A percentile compares a stretch with the other conserved stretches of the same genome.
phyloP scores from a whole-genome alignment of 192 early-diverging fungal genomes.

The Backusella westeae region DNA sequence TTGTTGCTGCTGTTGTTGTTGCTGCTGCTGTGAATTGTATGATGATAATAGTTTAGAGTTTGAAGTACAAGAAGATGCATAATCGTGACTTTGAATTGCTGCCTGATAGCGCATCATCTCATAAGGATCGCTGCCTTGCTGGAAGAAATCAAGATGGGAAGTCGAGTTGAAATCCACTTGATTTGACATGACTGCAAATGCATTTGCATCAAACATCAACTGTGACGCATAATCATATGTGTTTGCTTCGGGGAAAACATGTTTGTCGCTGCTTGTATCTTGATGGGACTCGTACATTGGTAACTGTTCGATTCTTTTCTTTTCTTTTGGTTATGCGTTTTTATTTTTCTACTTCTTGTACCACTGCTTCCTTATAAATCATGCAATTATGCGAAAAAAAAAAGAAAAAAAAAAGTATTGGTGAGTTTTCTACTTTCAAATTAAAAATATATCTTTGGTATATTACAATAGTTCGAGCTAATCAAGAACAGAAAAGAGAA shows the following conservation, averaged over 20 bases:
- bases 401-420: neutral
- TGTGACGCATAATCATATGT: conserved; percentile 14
- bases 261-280: conserved; percentile 10
- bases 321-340: neutral
- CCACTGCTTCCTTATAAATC: neutral
- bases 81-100: conserved; percentile 11
- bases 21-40: neutral
- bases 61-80: conserved; percentile 12
- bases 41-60: neutral
- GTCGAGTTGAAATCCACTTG: conserved; percentile 12
- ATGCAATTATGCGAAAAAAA: neutral
- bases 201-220: conserved; percentile 10
- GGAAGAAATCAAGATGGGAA: conserved; percentile 7
- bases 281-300: conserved; percentile 13
- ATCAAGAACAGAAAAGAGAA: conserved; percentile 5
- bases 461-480: neutral
- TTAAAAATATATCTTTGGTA: too few relatives aligned
- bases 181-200: conserved; percentile 10
- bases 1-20: neutral
- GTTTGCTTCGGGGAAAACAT: conserved; percentile 7
- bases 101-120: conserved; percentile 10
- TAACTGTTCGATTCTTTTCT: neutral
- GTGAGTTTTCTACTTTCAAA: neutral
- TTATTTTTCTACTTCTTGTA: neutral
- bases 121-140: conserved; percentile 4